Base-by-base conservation (phyloP, 331 rosid genomes). In the Quercus tomentella region DNA sequence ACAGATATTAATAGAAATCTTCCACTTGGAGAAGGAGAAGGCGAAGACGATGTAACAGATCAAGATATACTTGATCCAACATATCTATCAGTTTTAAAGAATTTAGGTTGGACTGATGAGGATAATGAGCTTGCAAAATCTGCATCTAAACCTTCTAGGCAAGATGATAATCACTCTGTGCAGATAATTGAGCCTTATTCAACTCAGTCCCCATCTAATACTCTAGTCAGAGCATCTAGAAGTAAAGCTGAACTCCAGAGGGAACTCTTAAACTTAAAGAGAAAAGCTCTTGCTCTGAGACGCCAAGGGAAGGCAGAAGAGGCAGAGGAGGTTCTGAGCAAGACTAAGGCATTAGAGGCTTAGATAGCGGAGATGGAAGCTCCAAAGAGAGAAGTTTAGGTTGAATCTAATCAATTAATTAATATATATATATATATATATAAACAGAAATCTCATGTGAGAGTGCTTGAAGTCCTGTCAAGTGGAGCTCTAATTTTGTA, bases 31-130 rank as follows among this genome's bases (percentile, higher is more conserved):
- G 92, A 88, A 67, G 94, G 83, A 73, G 89, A 57, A 61, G 80
- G 28, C 33, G 97, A 88, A 49, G 86, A 84, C 25, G 88, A 93
- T 63, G 92, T 96, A 76, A 91, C 97, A 74, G 97, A 93, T 84
- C 89, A 89, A 73, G 99, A 96, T 75, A 73, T 96, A 97, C 77
- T 88, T 79, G 98, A 96, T 80, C 98, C 99, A 56, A 52, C 88
- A 17, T 96, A 96, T 90, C 92, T 96, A 87, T 89, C 97, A 31
- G 84, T 90, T 43, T 94, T 96, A 54, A 87, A 25, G 81, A 90
- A 89, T 85, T 83, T 93, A 83, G 99, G 99, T 85, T 96, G 99
- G 99, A 89, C 84, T 87, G 98, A 92, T 30, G 90, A 86, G 23
- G 86, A 82, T 5, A 74, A 86, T 80, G 91, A 84, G 78, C 73